Conservation (phyloP, 192 early-diverging fungal genomes). For the Backusella parvicylindrica region DNA sequence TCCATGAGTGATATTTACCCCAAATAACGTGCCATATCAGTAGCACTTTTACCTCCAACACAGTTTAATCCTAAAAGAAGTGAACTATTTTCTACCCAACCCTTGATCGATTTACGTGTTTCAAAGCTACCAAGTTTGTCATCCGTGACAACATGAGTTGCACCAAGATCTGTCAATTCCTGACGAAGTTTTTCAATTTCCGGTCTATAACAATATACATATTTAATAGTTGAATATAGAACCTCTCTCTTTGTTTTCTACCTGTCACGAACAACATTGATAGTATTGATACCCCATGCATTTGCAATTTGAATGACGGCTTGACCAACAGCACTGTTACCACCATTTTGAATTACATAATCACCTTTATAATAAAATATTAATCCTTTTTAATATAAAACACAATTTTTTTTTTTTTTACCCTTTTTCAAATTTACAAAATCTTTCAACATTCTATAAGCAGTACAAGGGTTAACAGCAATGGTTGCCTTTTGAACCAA, state of each 20-base stretch:
- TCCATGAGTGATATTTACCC: slow-evolving; percentile 22
- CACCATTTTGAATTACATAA: slow-evolving; percentile 90
- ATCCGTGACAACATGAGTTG: slow-evolving; percentile 73
- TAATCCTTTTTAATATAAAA: too few relatives aligned
- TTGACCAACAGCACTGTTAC: slow-evolving; percentile 92
- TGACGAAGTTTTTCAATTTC: slow-evolving; percentile 53
- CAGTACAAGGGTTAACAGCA: slow-evolving; percentile 80
- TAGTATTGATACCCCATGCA: slow-evolving; percentile 69
- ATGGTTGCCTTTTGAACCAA: slow-evolving; percentile 69
- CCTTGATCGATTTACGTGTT: slow-evolving; percentile 42
- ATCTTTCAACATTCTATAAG: slow-evolving; percentile 88
- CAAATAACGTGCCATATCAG: slow-evolving; percentile 68
- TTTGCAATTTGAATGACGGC: slow-evolving; percentile 87
- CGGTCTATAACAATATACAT: slow-evolving; percentile 48
- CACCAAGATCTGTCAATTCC: slow-evolving; percentile 56
- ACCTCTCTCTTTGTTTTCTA: slow-evolving; percentile 1
- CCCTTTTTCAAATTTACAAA: slow-evolving; percentile 64
- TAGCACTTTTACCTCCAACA: slow-evolving; percentile 79
- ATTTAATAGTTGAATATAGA: neutral
- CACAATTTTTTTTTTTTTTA: slow-evolving; percentile 14
- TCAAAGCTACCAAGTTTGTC: slow-evolving; percentile 58
- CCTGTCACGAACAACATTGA: slow-evolving; percentile 85
- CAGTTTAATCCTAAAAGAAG: slow-evolving; percentile 82
- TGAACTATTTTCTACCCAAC: slow-evolving; percentile 35
- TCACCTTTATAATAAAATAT: slow-evolving; percentile 51